Evolutionary conservation across 192 early-diverging fungal genomes (phyloP), one percentile per base, ranked within the genome.

Genomic region (Coemansia sp.): DNA sequence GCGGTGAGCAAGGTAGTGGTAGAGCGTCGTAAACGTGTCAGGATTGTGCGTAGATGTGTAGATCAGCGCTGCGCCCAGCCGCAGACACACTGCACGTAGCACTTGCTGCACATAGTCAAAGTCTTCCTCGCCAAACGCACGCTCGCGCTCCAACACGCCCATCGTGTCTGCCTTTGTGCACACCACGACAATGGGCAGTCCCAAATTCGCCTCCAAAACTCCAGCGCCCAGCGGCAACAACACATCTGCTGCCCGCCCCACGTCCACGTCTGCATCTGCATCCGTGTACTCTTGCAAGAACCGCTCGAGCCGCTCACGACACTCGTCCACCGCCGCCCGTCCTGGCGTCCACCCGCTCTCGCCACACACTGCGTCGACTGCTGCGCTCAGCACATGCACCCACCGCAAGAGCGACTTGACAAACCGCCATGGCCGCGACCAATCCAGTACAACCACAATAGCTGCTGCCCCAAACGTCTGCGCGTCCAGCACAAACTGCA

Each of bases 41-140:
- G 92, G 90, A 51, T 88, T 87, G 27, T 86, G 85, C 12, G 87
- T 88, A 5, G 93, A 92, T 16, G 92, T 94, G 82, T 95, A 96
- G 59, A 96, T 88, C 6, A 98, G 86, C 16, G 91, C 82, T 1
- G 96, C 93, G 26, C 96, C 96, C 69, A 65, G 95, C 84, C 90
- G 92, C 63, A 98, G 85, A 70, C 92, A 93, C 9, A 95, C 83
- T 20, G 94, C 92, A 56, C 96, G 86, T 51, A 96, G 79, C 23
- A 86, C 84, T 69, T 97, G 94, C 72, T 97, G 95, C 64, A 98
- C 93, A 74, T 89, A 96, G 71, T 98, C 96, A 78, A 98, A 95
- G 43, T 89, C 88, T 62, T 95, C 94, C 54, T 98, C 95, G 68
- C 87, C 88, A 73, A 86, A 96, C 18, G 88, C 93, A 26, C 85